phyloP scores from a whole-genome alignment of 495 filamentous ascomycete species.

The Podospora pseudopauciseta region DNA sequence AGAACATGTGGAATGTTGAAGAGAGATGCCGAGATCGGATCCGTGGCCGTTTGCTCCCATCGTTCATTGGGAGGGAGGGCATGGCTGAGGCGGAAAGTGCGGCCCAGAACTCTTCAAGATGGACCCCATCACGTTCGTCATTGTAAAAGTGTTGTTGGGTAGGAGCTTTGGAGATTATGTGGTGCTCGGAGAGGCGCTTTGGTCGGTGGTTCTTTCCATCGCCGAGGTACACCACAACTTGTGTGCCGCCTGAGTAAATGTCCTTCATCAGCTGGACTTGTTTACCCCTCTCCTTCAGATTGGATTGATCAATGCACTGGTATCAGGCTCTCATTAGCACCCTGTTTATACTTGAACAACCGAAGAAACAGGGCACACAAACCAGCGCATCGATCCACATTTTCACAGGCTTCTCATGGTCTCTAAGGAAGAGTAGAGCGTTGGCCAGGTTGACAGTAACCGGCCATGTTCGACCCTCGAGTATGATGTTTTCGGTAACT shows the following conservation, averaged over 20 bases:
- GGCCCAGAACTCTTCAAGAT: background rate
- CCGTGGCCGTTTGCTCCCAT: background rate
- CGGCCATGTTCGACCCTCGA: conserved; percentile 5
- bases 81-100: background rate
- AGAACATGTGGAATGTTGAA: background rate
- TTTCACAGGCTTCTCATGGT: background rate
- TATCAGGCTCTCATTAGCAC: background rate
- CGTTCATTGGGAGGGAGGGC: background rate
- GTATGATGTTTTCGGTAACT: background rate
- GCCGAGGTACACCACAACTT: conserved; percentile 11
- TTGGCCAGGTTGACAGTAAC: conserved; percentile 12
- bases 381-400: conserved; percentile 15
- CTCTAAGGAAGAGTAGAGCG: conserved; percentile 3
- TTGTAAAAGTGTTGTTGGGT: background rate
- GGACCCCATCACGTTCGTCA: background rate
- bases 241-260: background rate
- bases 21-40: background rate
- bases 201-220: conserved; percentile 10
- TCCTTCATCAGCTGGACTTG: conserved; percentile 12
- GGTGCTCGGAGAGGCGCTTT: background rate
- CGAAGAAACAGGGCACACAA: background rate
- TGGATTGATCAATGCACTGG: conserved; percentile 12
- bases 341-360: background rate
- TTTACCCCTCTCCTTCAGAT: conserved; percentile 1
- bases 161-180: background rate